Evolutionary conservation across 2,329 filamentous ascomycete species (phyloP).

Genomic region (Cordyceps fumosorosea): DNA sequence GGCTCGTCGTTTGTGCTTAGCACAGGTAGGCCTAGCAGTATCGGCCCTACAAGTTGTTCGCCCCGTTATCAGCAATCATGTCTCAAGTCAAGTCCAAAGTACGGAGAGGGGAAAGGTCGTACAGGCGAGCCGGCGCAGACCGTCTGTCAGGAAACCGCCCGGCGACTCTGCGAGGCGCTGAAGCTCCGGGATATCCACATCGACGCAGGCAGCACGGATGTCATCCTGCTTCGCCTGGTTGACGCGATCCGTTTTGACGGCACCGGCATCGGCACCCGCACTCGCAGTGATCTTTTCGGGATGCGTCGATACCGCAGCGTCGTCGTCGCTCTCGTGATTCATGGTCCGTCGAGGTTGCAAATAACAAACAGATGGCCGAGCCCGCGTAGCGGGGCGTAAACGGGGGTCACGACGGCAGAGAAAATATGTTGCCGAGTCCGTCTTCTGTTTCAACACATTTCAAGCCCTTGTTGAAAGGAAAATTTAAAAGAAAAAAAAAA

Average conservation of each 20-base stretch:
- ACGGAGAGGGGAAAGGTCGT: conserved; percentile 19
- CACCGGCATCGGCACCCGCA: background rate
- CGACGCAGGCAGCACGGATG: conserved; percentile 51
- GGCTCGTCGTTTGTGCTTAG: conserved; percentile 14
- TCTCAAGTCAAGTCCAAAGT: background rate
- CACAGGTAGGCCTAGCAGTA: conserved; percentile 12
- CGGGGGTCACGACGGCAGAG: too few species aligned
- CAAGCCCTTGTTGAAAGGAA: too few species aligned
- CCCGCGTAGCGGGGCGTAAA: too few species aligned
- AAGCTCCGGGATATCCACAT: conserved; percentile 49
- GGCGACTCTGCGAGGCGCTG: conserved; percentile 52
- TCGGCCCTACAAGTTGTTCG: conserved; percentile 11
- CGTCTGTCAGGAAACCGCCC: conserved; percentile 63
- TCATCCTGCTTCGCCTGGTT: conserved; percentile 27
- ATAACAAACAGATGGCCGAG: too few species aligned
- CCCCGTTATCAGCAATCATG: background rate
- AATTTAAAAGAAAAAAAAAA: too few species aligned
- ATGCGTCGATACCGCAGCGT: background rate
- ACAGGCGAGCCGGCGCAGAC: conserved; percentile 71
- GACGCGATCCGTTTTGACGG: too few species aligned
- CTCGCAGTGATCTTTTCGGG: background rate
- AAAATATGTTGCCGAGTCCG: too few species aligned
- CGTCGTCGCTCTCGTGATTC: background rate
- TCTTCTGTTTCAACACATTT: too few species aligned
- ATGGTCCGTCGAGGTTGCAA: background rate